phyloP scores from a whole-genome alignment of 306 rosid species.

The Castanospermum australe region DNA sequence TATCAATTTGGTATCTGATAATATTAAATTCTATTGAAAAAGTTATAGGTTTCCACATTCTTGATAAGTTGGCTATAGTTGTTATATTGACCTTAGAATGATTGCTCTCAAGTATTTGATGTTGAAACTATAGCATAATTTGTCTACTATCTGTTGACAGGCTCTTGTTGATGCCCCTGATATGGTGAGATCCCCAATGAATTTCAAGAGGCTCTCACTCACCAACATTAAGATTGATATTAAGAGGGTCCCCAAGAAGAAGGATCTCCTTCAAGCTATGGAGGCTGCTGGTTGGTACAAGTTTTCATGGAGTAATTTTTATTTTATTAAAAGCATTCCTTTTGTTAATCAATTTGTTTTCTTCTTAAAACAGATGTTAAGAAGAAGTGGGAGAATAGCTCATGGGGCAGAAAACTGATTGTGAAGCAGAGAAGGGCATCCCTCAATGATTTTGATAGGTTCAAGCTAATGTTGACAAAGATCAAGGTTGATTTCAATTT shows the following conservation, averaged over 20 bases:
- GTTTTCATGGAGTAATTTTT: not conserved
- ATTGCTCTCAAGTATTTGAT: not conserved
- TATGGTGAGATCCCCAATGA: constrained; percentile 72
- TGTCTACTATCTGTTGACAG: constrained; percentile 25
- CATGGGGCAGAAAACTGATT: constrained; percentile 88
- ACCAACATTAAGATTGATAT: constrained; percentile 83
- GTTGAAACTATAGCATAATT: not conserved
- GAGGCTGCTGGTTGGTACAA: constrained; percentile 64
- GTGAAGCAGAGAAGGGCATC: constrained; percentile 77
- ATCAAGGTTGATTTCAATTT: constrained; percentile 59
- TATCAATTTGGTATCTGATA: not conserved
- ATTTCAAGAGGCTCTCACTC: constrained; percentile 81
- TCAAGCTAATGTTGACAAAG: constrained; percentile 89
- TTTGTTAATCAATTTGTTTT: not conserved
- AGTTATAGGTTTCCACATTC: not conserved
- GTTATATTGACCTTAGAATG: not conserved
- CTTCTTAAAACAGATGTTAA: constrained; percentile 50
- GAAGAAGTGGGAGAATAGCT: constrained; percentile 88
- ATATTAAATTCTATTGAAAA: too few relatives aligned
- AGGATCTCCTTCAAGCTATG: constrained; percentile 81
- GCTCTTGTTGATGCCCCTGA: constrained; percentile 90
- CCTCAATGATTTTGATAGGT: constrained; percentile 79
- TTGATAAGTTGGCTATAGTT: too few relatives aligned
- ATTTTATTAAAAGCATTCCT: not conserved
- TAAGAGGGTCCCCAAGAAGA: constrained; percentile 86